A percentile compares a stretch with the other conserved stretches of the same genome.
Conservation (phyloP, 352 stramenopile species). For the Chrysophaeum taylorii region DNA sequence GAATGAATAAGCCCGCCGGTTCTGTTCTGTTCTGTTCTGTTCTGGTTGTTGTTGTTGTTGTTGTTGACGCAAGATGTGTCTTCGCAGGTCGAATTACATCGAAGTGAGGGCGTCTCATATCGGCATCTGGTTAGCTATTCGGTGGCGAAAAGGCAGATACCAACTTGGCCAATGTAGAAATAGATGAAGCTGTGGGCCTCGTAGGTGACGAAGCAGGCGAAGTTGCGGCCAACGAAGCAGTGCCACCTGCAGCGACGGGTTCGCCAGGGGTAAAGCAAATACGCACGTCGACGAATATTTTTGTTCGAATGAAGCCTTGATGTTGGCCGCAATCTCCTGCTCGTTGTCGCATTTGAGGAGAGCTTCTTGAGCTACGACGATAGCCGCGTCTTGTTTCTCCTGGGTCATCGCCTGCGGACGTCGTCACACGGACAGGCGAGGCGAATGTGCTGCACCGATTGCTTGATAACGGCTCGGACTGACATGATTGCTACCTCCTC, state of each 20-base stretch:
- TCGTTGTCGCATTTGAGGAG: conserved; percentile 34
- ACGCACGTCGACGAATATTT: conserved; percentile 49
- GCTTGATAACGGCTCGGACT: conserved; percentile 7
- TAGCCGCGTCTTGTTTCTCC: neutral
- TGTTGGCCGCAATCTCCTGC: conserved; percentile 68
- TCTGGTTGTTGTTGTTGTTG: no score
- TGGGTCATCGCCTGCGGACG: neutral
- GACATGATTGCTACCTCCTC: conserved; percentile 7
- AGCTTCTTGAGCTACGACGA: conserved; percentile 29
- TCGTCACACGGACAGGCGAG: neutral
- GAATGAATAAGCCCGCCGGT: no score
- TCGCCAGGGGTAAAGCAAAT: neutral
- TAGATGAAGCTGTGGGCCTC: conserved; percentile 85
- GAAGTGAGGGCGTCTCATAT: no score
- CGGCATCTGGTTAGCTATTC: no score
- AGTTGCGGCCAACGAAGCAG: conserved; percentile 81
- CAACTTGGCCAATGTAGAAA: conserved; percentile 87
- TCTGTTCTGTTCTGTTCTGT: no score
- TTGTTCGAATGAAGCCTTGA: conserved; percentile 78
- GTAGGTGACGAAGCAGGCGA: conserved; percentile 81
- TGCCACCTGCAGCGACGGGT: conserved; percentile 51
- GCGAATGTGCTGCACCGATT: neutral
- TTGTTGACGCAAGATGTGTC: no score
- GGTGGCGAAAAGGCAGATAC: conserved; percentile 71
- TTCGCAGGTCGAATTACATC: no score